These are phyloP conservation scores for Phaeotremella fagi DNA, from an alignment of 768 basidiomycete genomes.

Conservation along the genomic window DNA sequence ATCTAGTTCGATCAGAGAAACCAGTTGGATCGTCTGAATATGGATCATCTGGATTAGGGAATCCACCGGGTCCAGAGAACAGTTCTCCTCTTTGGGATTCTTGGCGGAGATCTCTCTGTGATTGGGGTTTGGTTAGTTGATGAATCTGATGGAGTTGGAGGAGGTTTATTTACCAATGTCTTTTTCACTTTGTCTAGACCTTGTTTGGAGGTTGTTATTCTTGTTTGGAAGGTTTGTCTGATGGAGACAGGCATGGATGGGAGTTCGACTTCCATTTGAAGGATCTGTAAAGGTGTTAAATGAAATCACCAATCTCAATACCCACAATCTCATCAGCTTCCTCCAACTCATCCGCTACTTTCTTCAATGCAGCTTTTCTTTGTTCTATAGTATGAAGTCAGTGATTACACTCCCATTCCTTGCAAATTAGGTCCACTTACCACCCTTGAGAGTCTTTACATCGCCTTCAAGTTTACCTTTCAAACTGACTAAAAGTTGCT, in stretches of 20 bases:
- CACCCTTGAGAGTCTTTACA: constrained; percentile 62
- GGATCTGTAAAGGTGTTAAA: constrained; percentile 57
- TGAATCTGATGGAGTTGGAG: not conserved
- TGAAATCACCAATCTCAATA: not conserved
- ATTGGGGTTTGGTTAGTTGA: not conserved
- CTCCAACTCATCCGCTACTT: constrained; percentile 91
- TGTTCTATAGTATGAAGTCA: constrained; percentile 58
- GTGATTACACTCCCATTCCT: not conserved
- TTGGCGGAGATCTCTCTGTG: constrained; percentile 65
- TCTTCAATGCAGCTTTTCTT: constrained; percentile 69
- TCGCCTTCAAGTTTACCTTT: constrained; percentile 71
- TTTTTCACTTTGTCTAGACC: constrained; percentile 77
- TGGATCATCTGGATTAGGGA: constrained; percentile 61
- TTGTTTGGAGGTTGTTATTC: constrained; percentile 69
- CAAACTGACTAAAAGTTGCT: constrained; percentile 70
- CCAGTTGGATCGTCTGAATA: constrained; percentile 55
- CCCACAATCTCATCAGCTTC: constrained; percentile 95
- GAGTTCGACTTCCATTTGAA: constrained; percentile 99
- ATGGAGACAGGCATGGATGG: constrained; percentile 87
- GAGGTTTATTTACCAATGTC: constrained; percentile 47
- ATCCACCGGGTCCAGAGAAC: constrained; percentile 53
- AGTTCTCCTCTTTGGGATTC: constrained; percentile 71
- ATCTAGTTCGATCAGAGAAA: constrained; percentile 55
- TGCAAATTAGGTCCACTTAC: too few relatives aligned
- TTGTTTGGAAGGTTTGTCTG: constrained; percentile 67